phyloP scores from a whole-genome alignment of 2,329 filamentous ascomycete species.

The Fusarium fracticaudum region DNA sequence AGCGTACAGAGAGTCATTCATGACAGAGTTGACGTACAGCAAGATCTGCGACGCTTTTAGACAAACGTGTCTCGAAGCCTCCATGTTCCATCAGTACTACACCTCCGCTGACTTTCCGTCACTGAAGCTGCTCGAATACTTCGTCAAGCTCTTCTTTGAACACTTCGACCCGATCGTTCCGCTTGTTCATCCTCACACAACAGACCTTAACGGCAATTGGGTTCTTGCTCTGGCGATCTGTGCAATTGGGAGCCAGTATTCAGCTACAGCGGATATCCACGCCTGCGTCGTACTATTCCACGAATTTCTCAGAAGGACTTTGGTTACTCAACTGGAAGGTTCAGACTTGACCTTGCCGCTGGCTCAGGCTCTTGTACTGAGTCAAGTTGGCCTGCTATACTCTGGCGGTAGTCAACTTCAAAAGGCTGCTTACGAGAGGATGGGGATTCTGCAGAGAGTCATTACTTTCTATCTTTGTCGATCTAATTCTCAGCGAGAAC shows the following conservation, averaged over 20 bases:
- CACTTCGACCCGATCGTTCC: slow-evolving; percentile 47
- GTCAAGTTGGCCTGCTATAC: slow-evolving; percentile 15
- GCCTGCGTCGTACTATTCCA: slow-evolving; percentile 36
- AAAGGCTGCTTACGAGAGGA: background rate
- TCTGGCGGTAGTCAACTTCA: background rate
- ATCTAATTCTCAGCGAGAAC: too few relatives aligned
- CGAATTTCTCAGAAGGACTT: slow-evolving; percentile 35
- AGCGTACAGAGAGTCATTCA: background rate
- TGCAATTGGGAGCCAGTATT: slow-evolving; percentile 40
- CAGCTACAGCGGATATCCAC: slow-evolving; percentile 31
- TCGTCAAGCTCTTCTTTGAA: slow-evolving; percentile 46
- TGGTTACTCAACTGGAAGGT: slow-evolving; percentile 1
- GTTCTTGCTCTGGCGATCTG: slow-evolving; percentile 35
- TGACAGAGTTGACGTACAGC: slow-evolving; percentile 7
- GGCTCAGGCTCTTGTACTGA: slow-evolving; percentile 25
- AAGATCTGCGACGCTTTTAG: slow-evolving; percentile 9
- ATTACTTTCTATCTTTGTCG: background rate
- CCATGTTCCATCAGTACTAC: background rate
- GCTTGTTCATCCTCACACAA: slow-evolving; percentile 38
- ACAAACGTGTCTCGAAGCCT: slow-evolving; percentile 2
- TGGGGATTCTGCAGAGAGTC: background rate
- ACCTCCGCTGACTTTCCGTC: slow-evolving; percentile 37
- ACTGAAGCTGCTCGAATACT: slow-evolving; percentile 42
- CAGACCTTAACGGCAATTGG: slow-evolving; percentile 28
- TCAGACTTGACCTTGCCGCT: background rate